Evolutionary conservation across 2,329 filamentous ascomycete genomes (phyloP).

Genomic region (Fusarium sp.): DNA sequence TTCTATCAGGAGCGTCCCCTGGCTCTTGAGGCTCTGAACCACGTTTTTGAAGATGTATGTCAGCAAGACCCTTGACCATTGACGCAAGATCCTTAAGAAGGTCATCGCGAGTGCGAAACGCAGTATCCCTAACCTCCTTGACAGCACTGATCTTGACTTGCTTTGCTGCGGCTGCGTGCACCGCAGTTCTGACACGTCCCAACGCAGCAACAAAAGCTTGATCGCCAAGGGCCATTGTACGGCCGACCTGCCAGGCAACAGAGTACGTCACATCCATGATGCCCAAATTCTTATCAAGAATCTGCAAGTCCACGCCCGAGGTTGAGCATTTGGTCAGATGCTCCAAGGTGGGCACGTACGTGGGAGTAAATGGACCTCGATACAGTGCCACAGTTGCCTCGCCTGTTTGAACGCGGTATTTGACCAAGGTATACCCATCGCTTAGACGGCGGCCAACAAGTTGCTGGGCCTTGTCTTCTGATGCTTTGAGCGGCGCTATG

Average conservation of each 20-base stretch:
- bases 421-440: conserved; percentile 52
- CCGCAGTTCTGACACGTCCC: not conserved
- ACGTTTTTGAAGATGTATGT: not conserved
- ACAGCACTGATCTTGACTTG: not conserved
- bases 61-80: not conserved
- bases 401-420: not conserved
- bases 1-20: not conserved
- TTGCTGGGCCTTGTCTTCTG: not conserved
- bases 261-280: conserved; percentile 58
- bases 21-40: not conserved
- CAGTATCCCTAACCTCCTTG: not conserved
- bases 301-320: conserved; percentile 49
- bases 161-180: not conserved
- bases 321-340: conserved; percentile 42
- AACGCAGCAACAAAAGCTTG: conserved; percentile 46
- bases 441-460: conserved; percentile 34
- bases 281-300: conserved; percentile 50
- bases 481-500: not conserved
- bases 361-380: not conserved
- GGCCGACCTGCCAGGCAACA: conserved; percentile 55
- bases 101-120: not conserved
- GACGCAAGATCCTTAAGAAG: not conserved
- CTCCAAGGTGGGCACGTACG: not conserved
- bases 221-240: conserved; percentile 50
- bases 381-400: not conserved